A percentile compares a stretch with the other conserved stretches of the same genome.
These are phyloP conservation scores for Haplosporangium sp. DNA, from an alignment of 371 early-diverging fungal genomes.

Conservation along the genomic window DNA sequence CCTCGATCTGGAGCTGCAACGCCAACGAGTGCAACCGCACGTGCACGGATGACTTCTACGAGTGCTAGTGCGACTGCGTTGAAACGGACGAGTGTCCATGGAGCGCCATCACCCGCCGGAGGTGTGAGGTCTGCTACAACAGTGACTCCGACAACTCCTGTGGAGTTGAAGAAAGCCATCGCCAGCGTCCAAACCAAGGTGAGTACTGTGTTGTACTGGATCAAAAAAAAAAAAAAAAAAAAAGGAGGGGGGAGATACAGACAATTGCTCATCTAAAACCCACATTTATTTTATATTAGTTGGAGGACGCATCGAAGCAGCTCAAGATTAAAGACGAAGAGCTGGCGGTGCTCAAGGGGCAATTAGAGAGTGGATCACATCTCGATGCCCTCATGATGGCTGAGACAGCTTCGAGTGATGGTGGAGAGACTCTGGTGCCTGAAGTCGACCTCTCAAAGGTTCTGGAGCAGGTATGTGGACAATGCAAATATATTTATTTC, in stretches of 20 bases:
- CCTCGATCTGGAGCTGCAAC: constrained; percentile 5
- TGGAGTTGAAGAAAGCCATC: constrained; percentile 38
- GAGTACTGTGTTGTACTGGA: neutral
- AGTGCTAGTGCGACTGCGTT: neutral
- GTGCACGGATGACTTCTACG: too few species aligned
- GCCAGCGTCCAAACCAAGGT: constrained; percentile 35
- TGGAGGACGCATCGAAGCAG: constrained; percentile 19
- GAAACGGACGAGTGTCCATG: neutral
- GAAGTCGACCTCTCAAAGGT: constrained; percentile 36
- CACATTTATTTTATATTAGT: constrained; percentile 8
- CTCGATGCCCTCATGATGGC: constrained; percentile 1
- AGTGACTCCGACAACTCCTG: constrained; percentile 7
- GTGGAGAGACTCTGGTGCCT: constrained; percentile 46
- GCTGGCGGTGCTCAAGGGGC: constrained; percentile 15
- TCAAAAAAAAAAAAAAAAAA: neutral
- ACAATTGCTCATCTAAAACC: neutral
- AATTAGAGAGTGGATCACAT: constrained; percentile 9
- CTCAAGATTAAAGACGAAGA: constrained; percentile 37
- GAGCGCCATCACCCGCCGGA: constrained; percentile 15
- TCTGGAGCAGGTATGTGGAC: constrained; percentile 19
- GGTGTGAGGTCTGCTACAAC: constrained; percentile 5
- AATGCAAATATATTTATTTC: neutral
- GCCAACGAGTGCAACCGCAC: neutral
- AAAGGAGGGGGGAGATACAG: neutral
- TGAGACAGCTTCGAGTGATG: constrained; percentile 43